Percentiles rank a stretch among this genome's conserved stretches.
These are phyloP conservation scores for Hortiboletus campestris DNA, from an alignment of 768 basidiomycete genomes.

Conservation along the genomic window DNA sequence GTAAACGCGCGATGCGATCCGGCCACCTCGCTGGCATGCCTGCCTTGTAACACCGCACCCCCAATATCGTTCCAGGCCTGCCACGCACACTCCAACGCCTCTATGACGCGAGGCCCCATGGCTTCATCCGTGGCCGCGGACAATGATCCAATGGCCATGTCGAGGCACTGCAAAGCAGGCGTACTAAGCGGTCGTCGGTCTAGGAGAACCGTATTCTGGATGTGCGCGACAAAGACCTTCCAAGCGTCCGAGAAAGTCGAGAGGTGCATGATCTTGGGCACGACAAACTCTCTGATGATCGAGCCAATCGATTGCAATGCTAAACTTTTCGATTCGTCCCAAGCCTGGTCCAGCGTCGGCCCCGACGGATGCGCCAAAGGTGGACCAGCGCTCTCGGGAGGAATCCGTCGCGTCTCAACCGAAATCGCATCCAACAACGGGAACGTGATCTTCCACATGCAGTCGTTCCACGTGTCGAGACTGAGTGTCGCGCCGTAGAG, in stretches of 20 bases:
- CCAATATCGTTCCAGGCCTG: constrained; percentile 65
- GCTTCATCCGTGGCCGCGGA: constrained; percentile 31
- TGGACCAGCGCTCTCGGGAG: constrained; percentile 15
- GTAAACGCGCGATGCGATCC: constrained; percentile 18
- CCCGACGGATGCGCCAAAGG: constrained; percentile 1
- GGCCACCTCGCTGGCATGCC: constrained; percentile 1
- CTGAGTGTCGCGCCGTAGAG: constrained; percentile 88
- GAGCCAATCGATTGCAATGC: constrained; percentile 81
- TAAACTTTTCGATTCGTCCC: constrained; percentile 88
- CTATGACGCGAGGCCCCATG: constrained; percentile 39
- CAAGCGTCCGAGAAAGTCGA: constrained; percentile 70
- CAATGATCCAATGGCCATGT: constrained; percentile 70
- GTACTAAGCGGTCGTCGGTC: constrained; percentile 73
- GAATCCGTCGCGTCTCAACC: constrained; percentile 45
- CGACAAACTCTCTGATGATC: constrained; percentile 79
- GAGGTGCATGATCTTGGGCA: constrained; percentile 69
- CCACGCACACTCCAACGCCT: constrained; percentile 68
- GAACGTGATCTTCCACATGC: constrained; percentile 89
- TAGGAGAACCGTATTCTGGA: constrained; percentile 67
- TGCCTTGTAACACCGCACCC: constrained; percentile 40
- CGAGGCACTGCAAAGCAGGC: constrained; percentile 81
- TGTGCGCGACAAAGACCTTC: constrained; percentile 68
- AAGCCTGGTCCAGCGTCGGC: constrained; percentile 44
- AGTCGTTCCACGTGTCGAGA: constrained; percentile 82
- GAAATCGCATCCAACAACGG: constrained; percentile 77